Evolutionary conservation across 2,329 filamentous ascomycete species (phyloP).

Genomic region (Verticillium alfalfae): DNA sequence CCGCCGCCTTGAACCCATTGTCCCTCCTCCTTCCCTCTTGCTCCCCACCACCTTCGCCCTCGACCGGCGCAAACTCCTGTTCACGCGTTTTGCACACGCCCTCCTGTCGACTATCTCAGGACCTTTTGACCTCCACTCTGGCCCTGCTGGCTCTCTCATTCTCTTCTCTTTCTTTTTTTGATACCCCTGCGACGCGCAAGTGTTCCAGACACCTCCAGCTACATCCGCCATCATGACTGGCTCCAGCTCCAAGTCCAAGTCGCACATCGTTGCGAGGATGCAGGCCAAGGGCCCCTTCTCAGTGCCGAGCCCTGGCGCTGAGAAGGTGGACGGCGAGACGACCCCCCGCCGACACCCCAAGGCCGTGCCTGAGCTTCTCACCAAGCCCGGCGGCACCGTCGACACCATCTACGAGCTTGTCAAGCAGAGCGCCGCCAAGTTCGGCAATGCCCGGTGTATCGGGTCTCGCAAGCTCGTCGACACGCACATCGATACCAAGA

Average conservation of each 20-base stretch:
- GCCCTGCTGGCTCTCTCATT: neutral
- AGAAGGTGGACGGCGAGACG: conserved; percentile 66
- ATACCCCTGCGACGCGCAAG: neutral
- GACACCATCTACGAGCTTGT: conserved; percentile 73
- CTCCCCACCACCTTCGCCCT: neutral
- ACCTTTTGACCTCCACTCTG: neutral
- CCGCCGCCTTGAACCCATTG: neutral
- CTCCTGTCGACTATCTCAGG: neutral
- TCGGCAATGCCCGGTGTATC: conserved; percentile 58
- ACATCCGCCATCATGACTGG: neutral
- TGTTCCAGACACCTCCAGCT: neutral
- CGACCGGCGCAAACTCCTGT: neutral
- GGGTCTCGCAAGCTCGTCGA: conserved; percentile 70
- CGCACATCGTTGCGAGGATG: conserved; percentile 34
- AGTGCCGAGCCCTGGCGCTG: conserved; percentile 59
- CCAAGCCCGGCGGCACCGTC: conserved; percentile 58
- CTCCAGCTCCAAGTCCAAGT: neutral
- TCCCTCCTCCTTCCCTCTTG: neutral
- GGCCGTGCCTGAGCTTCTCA: conserved; percentile 56
- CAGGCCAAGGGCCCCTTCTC: conserved; percentile 60
- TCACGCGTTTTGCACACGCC: neutral
- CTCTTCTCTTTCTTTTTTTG: neutral
- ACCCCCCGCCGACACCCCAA: conserved; percentile 62
- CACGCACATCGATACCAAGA: conserved; percentile 78
- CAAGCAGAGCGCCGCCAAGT: conserved; percentile 58